Conservation (phyloP, 108 stramenopile genomes). For the Phaeodactylum tricornutum region DNA sequence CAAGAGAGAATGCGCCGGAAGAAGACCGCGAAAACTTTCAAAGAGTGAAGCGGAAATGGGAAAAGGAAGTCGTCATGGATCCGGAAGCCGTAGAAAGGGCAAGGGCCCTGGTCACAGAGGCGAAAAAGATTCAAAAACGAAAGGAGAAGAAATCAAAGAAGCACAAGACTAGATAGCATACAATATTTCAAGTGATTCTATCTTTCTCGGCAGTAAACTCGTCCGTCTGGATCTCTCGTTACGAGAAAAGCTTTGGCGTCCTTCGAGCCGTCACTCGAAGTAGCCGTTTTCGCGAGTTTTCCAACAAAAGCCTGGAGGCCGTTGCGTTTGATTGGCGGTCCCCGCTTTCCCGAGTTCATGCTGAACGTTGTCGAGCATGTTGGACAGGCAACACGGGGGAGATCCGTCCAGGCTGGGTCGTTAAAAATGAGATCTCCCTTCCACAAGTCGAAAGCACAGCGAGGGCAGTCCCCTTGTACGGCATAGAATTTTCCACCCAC, state of each 20-base stretch:
- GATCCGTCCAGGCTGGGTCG: slow-evolving; percentile 43
- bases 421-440: slow-evolving; percentile 56
- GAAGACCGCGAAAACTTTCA: slow-evolving; percentile 6
- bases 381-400: slow-evolving; percentile 69
- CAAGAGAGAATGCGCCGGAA: slow-evolving; percentile 4
- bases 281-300: slow-evolving; percentile 65
- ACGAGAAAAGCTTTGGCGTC: slow-evolving; percentile 55
- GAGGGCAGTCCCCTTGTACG: slow-evolving; percentile 56
- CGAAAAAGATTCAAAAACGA: slow-evolving; percentile 57
- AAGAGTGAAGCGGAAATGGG: slow-evolving; percentile 6
- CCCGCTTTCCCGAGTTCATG: slow-evolving; percentile 48
- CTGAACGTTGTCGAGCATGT: slow-evolving; percentile 69
- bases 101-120: slow-evolving; percentile 51
- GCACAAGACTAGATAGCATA: slow-evolving; percentile 6
- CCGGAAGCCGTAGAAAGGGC: slow-evolving; percentile 53
- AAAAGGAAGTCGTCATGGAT: slow-evolving; percentile 28
- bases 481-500: slow-evolving; percentile 59
- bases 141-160: slow-evolving; percentile 41
- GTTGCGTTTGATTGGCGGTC: slow-evolving; percentile 61
- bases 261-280: slow-evolving; percentile 27
- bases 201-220: slow-evolving; percentile 54
- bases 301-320: slow-evolving; percentile 68
- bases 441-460: slow-evolving; percentile 75
- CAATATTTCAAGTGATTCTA: slow-evolving; percentile 8
- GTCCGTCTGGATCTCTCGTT: slow-evolving; percentile 52